phyloP scores from a whole-genome alignment of 2,329 filamentous ascomycete genomes.

The Aspergillus sp. region DNA sequence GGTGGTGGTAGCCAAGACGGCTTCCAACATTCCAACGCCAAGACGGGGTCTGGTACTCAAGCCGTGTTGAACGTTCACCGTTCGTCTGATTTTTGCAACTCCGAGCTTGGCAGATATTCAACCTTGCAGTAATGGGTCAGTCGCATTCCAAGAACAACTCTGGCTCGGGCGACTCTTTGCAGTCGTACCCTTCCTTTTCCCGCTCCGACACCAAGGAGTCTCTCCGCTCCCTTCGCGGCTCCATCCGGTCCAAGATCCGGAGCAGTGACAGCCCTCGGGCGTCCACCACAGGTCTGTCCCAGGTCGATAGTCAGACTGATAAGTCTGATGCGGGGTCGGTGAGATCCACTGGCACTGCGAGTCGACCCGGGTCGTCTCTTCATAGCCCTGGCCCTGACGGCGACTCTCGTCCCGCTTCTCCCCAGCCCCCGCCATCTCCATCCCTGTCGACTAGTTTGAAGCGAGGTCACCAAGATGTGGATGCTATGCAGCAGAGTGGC shows the following conservation, averaged over 20 bases:
- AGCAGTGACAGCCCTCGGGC: conserved; percentile 72
- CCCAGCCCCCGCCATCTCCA: conserved; percentile 74
- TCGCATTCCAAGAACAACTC: conserved; percentile 51
- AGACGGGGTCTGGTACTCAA: conserved; percentile 16
- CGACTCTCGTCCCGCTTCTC: conserved; percentile 45
- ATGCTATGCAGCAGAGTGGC: conserved; percentile 74
- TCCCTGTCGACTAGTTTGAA: conserved; percentile 72
- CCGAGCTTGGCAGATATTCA: conserved; percentile 29
- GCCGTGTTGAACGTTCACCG: conserved; percentile 15
- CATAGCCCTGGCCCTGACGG: conserved; percentile 39
- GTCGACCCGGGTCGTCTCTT: conserved; percentile 32
- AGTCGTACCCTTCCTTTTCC: conserved; percentile 87
- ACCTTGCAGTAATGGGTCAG: conserved; percentile 43
- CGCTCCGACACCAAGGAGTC: conserved; percentile 92
- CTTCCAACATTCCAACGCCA: conserved; percentile 22
- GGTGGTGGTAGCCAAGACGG: conserved; percentile 20
- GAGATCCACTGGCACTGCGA: conserved; percentile 57
- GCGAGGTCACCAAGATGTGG: conserved; percentile 70
- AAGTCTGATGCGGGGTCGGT: conserved; percentile 72
- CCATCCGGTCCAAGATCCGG: conserved; percentile 77
- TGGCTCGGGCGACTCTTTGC: conserved; percentile 59
- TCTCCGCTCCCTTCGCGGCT: conserved; percentile 74
- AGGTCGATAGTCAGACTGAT: conserved; percentile 54
- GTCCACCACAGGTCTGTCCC: conserved; percentile 62
- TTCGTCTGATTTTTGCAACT: conserved; percentile 16